phyloP scores from a whole-genome alignment of 331 rosid species.

The Cydonia oblonga region DNA sequence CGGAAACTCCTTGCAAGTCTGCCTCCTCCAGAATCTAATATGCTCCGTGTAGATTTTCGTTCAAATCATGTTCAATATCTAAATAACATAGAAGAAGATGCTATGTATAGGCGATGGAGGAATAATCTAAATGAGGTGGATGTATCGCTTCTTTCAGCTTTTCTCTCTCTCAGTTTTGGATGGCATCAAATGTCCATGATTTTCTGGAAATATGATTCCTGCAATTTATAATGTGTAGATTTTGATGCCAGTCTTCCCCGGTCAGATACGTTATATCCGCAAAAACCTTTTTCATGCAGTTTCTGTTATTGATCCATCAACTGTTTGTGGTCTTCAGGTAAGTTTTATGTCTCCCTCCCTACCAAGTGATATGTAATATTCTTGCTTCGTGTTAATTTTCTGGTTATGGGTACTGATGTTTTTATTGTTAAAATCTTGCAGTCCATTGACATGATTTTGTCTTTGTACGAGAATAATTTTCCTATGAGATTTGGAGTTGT shows the following conservation, averaged over 20 bases:
- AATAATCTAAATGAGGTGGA: constrained; percentile 70
- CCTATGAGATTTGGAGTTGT: constrained; percentile 87
- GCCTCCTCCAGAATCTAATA: constrained; percentile 72
- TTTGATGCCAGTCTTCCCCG: constrained; percentile 96
- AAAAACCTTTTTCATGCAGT: constrained; percentile 90
- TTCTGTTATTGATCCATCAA: constrained; percentile 79
- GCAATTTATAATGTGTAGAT: constrained; percentile 35
- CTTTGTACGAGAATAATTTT: constrained; percentile 62
- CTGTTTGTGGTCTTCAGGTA: constrained; percentile 75
- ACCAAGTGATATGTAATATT: not conserved
- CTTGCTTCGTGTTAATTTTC: constrained; percentile 11
- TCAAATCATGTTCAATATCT: constrained; percentile 74
- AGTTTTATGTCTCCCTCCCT: constrained; percentile 29
- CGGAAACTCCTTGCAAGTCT: constrained; percentile 66
- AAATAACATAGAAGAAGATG: constrained; percentile 94
- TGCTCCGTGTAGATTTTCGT: constrained; percentile 87
- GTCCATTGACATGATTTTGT: constrained; percentile 64
- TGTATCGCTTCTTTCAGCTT: not conserved
- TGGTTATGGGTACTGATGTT: constrained; percentile 10
- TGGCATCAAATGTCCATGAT: not conserved
- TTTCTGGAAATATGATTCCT: not conserved
- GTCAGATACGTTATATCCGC: constrained; percentile 88
- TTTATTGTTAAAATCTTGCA: constrained; percentile 40
- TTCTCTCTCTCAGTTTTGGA: not conserved
- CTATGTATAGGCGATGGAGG: constrained; percentile 78